These are phyloP conservation scores for Echinochloa phyllopogon DNA, from an alignment of 176 grass and related monocot genomes.

Conservation along the genomic window DNA sequence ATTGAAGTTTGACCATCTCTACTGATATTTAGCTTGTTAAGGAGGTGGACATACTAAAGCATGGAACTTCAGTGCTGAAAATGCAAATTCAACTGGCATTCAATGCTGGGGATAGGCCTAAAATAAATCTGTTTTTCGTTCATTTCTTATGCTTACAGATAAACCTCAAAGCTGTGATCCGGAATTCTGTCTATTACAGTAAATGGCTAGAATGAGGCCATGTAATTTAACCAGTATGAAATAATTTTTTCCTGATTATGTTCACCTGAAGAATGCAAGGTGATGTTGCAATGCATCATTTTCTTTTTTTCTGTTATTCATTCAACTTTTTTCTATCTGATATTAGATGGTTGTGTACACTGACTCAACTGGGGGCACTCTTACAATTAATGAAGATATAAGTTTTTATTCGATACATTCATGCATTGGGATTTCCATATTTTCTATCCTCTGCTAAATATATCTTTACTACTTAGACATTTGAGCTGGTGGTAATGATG, in stretches of 20 bases:
- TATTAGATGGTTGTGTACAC: neutral
- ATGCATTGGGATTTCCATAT: constrained; percentile 3
- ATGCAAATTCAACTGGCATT: neutral
- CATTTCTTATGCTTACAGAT: neutral
- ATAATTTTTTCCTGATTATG: neutral
- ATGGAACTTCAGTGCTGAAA: neutral
- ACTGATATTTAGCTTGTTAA: neutral
- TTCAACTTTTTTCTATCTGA: neutral
- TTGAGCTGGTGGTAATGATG: neutral
- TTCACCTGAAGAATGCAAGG: constrained; percentile 14
- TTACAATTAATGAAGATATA: neutral
- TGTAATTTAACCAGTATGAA: neutral
- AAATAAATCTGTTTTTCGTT: neutral
- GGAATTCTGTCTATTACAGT: neutral
- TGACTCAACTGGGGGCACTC: neutral
- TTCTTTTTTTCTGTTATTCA: neutral
- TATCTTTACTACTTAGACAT: neutral
- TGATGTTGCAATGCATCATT: neutral
- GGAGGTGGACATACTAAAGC: neutral
- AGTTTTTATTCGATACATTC: constrained; percentile 11
- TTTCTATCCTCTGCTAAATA: neutral
- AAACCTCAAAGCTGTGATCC: neutral
- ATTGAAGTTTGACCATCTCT: neutral
- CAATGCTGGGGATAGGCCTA: neutral
- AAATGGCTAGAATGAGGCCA: neutral